Evolutionary conservation across 2,329 filamentous ascomycete genomes (phyloP).

Genomic region (Fusarium mangiferae): DNA sequence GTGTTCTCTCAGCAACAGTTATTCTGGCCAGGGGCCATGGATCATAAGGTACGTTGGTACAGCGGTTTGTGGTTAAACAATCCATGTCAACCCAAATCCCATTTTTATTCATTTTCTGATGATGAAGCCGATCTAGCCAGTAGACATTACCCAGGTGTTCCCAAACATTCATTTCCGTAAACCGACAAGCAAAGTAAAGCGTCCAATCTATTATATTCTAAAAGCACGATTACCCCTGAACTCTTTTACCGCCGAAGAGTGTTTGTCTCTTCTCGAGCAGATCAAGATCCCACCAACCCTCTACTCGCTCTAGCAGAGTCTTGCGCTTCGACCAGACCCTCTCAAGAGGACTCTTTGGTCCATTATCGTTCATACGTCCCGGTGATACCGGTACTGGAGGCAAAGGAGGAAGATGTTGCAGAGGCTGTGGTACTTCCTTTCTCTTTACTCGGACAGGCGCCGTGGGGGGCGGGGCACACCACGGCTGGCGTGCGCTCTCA

Average conservation of each 20-base stretch:
- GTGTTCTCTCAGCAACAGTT: neutral
- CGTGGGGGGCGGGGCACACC: conserved; percentile 52
- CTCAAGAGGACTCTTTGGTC: conserved; percentile 42
- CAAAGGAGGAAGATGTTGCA: conserved; percentile 47
- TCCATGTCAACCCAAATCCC: conserved; percentile 7
- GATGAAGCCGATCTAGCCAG: conserved; percentile 42
- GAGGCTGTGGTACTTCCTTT: conserved; percentile 41
- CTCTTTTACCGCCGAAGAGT: conserved; percentile 43
- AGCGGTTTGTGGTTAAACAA: conserved; percentile 8
- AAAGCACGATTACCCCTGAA: conserved; percentile 19
- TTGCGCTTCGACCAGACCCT: conserved; percentile 52
- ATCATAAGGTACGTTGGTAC: neutral
- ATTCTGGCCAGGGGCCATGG: neutral
- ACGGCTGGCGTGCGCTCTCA: conserved; percentile 44
- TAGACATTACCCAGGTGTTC: conserved; percentile 43
- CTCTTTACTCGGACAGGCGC: conserved; percentile 44
- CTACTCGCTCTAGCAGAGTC: conserved; percentile 60
- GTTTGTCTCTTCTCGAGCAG: conserved; percentile 58
- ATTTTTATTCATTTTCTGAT: conserved; percentile 35
- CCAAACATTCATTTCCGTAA: conserved; percentile 10
- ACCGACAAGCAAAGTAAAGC: conserved; percentile 19
- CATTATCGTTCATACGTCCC: conserved; percentile 16
- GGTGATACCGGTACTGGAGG: conserved; percentile 42
- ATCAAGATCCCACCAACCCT: conserved; percentile 66
- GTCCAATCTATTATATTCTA: conserved; percentile 29